A percentile compares a stretch with the other conserved stretches of the same genome.
Evolutionary conservation across 2,329 filamentous ascomycete species (phyloP).

Genomic region (Herpotrichia juniperi): DNA sequence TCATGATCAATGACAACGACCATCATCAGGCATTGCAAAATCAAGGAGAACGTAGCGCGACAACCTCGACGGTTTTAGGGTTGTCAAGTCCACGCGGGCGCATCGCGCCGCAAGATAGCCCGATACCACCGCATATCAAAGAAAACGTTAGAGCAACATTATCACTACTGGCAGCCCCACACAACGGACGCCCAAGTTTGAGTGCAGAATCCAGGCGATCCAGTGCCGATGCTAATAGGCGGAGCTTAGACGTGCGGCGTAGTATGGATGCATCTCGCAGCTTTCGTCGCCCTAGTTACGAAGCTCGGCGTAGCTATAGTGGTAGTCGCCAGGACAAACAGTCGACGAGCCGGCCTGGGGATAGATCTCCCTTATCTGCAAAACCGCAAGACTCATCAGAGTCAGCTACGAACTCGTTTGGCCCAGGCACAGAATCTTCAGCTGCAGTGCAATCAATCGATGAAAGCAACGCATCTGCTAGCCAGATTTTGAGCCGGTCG

Average conservation of each 20-base stretch:
- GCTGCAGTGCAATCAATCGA: constrained; percentile 67
- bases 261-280: constrained; percentile 58
- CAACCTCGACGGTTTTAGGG: constrained; percentile 18
- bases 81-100: constrained; percentile 16
- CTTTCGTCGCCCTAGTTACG: constrained; percentile 48
- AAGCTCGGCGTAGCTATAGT: constrained; percentile 66
- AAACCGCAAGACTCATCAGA: constrained; percentile 70
- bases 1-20: constrained; percentile 70
- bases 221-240: constrained; percentile 41
- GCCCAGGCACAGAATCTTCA: constrained; percentile 76
- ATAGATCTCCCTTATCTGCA: constrained; percentile 55
- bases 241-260: constrained; percentile 49
- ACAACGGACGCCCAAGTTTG: constrained; percentile 41
- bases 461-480: constrained; percentile 79
- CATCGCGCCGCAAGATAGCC: constrained; percentile 21
- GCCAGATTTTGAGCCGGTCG: constrained; percentile 85
- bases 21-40: constrained; percentile 32
- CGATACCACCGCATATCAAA: constrained; percentile 32
- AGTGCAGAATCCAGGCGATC: constrained; percentile 52
- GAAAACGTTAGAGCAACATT: constrained; percentile 53
- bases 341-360: constrained; percentile 56
- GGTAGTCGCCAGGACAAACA: constrained; percentile 59
- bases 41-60: constrained; percentile 15
- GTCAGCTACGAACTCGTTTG: constrained; percentile 75
- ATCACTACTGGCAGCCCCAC: constrained; percentile 45